These are phyloP conservation scores for Marasmius fiardii DNA, from an alignment of 1,284 basidiomycete species.

Conservation along the genomic window DNA sequence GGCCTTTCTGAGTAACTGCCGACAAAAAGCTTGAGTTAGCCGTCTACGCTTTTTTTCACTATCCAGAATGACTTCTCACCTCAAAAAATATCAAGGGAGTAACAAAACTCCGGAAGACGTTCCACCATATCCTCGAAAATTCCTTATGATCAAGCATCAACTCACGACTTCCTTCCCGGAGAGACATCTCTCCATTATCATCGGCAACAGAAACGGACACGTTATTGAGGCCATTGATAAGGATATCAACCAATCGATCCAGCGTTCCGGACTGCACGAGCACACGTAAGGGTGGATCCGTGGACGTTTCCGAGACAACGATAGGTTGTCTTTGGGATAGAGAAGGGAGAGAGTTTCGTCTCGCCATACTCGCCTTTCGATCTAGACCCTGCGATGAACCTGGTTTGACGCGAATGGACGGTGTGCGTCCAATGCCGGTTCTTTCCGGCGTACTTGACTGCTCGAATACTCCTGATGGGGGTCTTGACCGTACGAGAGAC, in stretches of 20 bases:
- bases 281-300: slow-evolving; percentile 68
- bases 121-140: slow-evolving; percentile 77
- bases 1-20: slow-evolving; percentile 68
- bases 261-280: slow-evolving; percentile 75
- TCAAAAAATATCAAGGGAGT: slow-evolving; percentile 79
- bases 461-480: slow-evolving; percentile 57
- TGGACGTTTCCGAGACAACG: slow-evolving; percentile 53
- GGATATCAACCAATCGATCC: slow-evolving; percentile 66
- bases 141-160: slow-evolving; percentile 68
- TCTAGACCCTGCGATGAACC: slow-evolving; percentile 62
- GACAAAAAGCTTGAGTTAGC: slow-evolving; percentile 12
- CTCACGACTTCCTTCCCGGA: slow-evolving; percentile 65
- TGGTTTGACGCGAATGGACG: slow-evolving; percentile 74
- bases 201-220: slow-evolving; percentile 76
- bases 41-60: background rate
- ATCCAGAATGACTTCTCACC: slow-evolving; percentile 40
- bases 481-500: slow-evolving; percentile 58
- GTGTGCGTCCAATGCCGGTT: slow-evolving; percentile 47
- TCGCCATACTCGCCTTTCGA: slow-evolving; percentile 67
- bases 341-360: slow-evolving; percentile 74
- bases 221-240: slow-evolving; percentile 74
- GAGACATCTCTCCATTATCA: slow-evolving; percentile 78
- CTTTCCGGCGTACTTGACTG: slow-evolving; percentile 32
- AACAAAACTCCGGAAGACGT: slow-evolving; percentile 73
- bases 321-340: slow-evolving; percentile 61